A percentile compares a stretch with the other conserved stretches of the same genome.
Conservation (phyloP, 805 yeast genomes). For the Starmera quercuum region DNA sequence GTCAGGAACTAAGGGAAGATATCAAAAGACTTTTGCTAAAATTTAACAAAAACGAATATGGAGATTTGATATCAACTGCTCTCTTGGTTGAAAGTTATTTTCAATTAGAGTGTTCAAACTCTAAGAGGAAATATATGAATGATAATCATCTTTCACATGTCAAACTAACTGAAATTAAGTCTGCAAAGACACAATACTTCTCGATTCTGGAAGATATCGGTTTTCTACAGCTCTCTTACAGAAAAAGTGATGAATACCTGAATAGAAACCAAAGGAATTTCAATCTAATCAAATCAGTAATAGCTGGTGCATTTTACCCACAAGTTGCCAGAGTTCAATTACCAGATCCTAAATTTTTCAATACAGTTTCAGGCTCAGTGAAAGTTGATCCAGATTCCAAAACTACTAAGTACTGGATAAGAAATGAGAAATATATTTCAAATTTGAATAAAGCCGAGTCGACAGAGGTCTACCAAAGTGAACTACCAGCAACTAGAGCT, state of each 20-base stretch:
- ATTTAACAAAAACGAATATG: slow-evolving; percentile 38
- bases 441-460: slow-evolving; percentile 5
- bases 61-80: slow-evolving; percentile 69
- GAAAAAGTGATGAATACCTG: slow-evolving; percentile 22
- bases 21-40: slow-evolving; percentile 37
- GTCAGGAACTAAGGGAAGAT: slow-evolving; percentile 55
- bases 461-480: slow-evolving; percentile 12
- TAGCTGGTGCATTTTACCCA: slow-evolving; percentile 81
- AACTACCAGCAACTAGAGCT: slow-evolving; percentile 58
- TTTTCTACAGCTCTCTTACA: slow-evolving; percentile 53
- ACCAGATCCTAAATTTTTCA: slow-evolving; percentile 72
- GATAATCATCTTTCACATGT: slow-evolving; percentile 56
- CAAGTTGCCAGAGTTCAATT: slow-evolving; percentile 71
- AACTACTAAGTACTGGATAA: slow-evolving; percentile 63
- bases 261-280: slow-evolving; percentile 46
- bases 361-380: slow-evolving; percentile 70
- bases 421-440: slow-evolving; percentile 45
- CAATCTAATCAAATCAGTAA: slow-evolving; percentile 52
- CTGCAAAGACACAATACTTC: slow-evolving; percentile 63
- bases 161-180: slow-evolving; percentile 61
- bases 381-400: slow-evolving; percentile 81
- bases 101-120: slow-evolving; percentile 15
- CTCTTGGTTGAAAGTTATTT: slow-evolving; percentile 52
- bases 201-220: slow-evolving; percentile 73
- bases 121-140: slow-evolving; percentile 37